Evolutionary conservation across 768 basidiomycete genomes (phyloP), one percentile per base, ranked within the genome.

Genomic region (Podaxis sp.): DNA sequence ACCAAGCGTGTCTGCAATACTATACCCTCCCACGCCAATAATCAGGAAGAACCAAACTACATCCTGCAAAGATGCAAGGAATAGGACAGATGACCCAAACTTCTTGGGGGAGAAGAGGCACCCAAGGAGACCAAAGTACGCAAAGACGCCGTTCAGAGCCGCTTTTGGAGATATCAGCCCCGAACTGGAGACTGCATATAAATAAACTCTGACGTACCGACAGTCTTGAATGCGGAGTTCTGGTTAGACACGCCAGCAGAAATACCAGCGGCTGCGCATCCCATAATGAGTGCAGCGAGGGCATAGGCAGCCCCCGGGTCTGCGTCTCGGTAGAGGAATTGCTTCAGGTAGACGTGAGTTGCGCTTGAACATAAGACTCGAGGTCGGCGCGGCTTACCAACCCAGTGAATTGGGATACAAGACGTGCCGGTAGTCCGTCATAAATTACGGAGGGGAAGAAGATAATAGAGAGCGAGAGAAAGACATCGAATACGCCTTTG

Each of bases 11-110:
- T 73, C 70, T 12, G 64, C 51, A 12, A 66, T 46, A 4, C 58
- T 68, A 55, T 67, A 72, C 6, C 55, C 52, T 6, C 71, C 71
- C 11, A 58, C 65, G 4, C 41, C 24, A 13, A 69, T 56, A 24
- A 72, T 70, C 12, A 66, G 46, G 28, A 36, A 49, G 62, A 66
- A 70, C 71, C 71, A 72, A 33, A 66, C 40, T 4, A 69, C 61
- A 49, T 69, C 67, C 53, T 70, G 68, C 5, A 68, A n/a, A 5
- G 65, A 60, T 5, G 66, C 65, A 36, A 70, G 62, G 30, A 72
- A 62, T 17, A 72, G 68, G 64, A 68, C 66, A 0, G 68, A 64
- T 1, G 71, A 70, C 2, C 69, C 69, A 41, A 67, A 70, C 38
- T 41, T 66, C 53, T 67, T 60, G 1, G 69, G 69, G 17, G 67